Conservation (phyloP, 2,329 filamentous ascomycete genomes). For the Didymosphaeria variabile region DNA sequence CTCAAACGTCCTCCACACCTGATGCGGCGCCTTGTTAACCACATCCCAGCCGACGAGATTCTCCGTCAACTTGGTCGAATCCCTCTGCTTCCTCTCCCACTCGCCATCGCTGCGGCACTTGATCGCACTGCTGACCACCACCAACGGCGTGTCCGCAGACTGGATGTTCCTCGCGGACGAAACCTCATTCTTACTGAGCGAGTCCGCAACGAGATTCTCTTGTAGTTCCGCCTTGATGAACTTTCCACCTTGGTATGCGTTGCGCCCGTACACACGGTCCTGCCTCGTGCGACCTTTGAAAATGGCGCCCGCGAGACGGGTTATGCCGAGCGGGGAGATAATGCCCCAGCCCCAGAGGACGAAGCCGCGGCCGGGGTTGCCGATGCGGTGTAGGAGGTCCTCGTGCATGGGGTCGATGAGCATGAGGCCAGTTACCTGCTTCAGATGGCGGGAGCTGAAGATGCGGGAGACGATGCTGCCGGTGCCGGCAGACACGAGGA, state of each 20-base stretch:
- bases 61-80: constrained; percentile 80
- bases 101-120: constrained; percentile 70
- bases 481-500: constrained; percentile 85
- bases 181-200: constrained; percentile 85
- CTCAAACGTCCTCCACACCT: constrained; percentile 81
- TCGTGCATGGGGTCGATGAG: constrained; percentile 92
- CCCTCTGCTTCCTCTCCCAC: constrained; percentile 87
- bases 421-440: constrained; percentile 78
- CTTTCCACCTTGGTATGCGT: constrained; percentile 81
- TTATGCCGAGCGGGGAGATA: constrained; percentile 85
- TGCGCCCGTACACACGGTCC: constrained; percentile 85
- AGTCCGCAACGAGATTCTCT: constrained; percentile 87
- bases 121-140: constrained; percentile 82
- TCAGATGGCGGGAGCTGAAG: constrained; percentile 83
- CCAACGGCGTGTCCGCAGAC: constrained; percentile 75
- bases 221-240: constrained; percentile 91
- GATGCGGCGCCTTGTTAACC: constrained; percentile 82
- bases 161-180: constrained; percentile 82
- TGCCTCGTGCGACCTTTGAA: constrained; percentile 81
- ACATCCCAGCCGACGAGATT: constrained; percentile 87
- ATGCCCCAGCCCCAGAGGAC: constrained; percentile 85
- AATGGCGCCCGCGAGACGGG: constrained; percentile 80
- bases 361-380: constrained; percentile 76
- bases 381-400: constrained; percentile 76
- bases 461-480: constrained; percentile 91